Percentiles rank a stretch among this genome's conserved stretches.
These are phyloP conservation scores for Volvox carteri DNA, from an alignment of 163 green algal genomes.

Conservation along the genomic window DNA sequence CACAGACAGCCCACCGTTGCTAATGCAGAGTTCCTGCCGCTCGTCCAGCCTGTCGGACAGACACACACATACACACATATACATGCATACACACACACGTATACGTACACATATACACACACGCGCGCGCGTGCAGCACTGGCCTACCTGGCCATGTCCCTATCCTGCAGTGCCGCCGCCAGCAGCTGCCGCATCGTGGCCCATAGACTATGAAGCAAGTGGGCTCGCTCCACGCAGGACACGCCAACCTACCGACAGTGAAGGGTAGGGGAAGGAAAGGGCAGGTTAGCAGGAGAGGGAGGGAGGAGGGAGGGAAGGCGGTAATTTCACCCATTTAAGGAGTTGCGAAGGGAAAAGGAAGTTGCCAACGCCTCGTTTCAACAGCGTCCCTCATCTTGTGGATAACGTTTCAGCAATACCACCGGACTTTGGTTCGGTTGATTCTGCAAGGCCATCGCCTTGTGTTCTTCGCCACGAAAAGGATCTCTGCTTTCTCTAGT, in stretches of 20 bases:
- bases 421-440: too few relatives aligned
- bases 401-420: too few relatives aligned
- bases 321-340: too few relatives aligned
- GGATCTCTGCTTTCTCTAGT: too few relatives aligned
- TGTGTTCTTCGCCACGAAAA: too few relatives aligned
- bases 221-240: constrained; percentile 50
- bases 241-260: constrained; percentile 36
- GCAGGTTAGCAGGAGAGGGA: background rate
- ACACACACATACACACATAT: background rate
- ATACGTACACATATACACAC: background rate
- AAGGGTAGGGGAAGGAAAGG: background rate
- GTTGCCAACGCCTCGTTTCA: too few relatives aligned
- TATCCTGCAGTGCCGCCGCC: constrained; percentile 28
- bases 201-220: constrained; percentile 51
- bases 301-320: background rate
- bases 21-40: too few relatives aligned
- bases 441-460: too few relatives aligned
- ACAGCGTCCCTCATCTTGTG: too few relatives aligned
- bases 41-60: too few relatives aligned
- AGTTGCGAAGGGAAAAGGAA: too few relatives aligned
- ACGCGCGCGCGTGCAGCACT: background rate
- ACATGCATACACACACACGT: background rate
- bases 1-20: too few relatives aligned
- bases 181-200: constrained; percentile 30
- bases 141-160: constrained; percentile 20